phyloP scores from a whole-genome alignment of 345 rosid species.

The Euphorbia tirucalli region DNA sequence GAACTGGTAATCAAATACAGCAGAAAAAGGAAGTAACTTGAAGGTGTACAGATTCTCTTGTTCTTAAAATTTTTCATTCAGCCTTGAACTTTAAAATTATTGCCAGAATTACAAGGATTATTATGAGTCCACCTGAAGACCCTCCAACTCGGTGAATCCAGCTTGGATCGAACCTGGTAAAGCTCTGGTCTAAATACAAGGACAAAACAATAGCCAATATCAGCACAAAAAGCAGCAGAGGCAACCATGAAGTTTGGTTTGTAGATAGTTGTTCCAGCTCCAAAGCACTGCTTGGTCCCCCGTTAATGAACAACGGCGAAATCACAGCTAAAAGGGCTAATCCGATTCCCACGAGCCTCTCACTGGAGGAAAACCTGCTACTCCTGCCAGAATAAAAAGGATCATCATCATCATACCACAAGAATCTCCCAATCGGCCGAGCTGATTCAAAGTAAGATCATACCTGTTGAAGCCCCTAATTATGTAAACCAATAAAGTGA shows the following conservation, averaged over 20 bases:
- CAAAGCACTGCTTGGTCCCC: constrained; percentile 28
- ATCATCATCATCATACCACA: constrained; percentile 49
- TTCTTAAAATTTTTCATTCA: neutral
- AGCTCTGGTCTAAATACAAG: constrained; percentile 53
- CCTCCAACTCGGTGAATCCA: constrained; percentile 94
- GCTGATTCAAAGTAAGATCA: constrained; percentile 66
- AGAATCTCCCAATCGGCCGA: constrained; percentile 63
- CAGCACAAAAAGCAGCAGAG: constrained; percentile 53
- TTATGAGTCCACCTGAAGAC: constrained; percentile 70
- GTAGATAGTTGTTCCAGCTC: constrained; percentile 48
- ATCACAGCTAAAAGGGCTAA: constrained; percentile 47
- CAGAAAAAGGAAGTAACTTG: neutral
- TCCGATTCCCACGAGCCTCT: constrained; percentile 47
- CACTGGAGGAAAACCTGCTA: constrained; percentile 39
- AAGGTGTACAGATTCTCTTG: neutral
- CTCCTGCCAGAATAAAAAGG: constrained; percentile 55
- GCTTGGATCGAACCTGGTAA: constrained; percentile 66
- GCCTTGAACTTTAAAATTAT: constrained; percentile 57
- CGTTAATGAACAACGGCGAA: constrained; percentile 69
- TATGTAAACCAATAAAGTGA: constrained; percentile 43
- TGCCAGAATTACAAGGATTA: constrained; percentile 62
- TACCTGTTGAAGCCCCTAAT: constrained; percentile 62
- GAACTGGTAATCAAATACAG: neutral
- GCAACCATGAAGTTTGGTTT: constrained; percentile 38
- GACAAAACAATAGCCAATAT: constrained; percentile 52